Conservation (phyloP, 371 early-diverging fungal genomes). For the Mucor mucedo region DNA sequence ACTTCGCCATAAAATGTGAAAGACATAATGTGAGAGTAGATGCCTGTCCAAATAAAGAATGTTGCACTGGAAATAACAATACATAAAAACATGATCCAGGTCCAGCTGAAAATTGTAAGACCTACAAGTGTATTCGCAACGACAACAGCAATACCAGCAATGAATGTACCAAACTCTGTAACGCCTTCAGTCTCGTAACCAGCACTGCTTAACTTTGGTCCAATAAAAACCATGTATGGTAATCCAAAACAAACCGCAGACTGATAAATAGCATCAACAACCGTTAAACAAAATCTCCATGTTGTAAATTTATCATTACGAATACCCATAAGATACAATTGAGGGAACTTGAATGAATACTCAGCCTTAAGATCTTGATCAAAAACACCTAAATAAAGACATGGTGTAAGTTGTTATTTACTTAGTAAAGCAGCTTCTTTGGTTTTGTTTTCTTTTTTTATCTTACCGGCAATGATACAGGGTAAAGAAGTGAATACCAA, state of each 20-base stretch:
- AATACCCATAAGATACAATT: constrained; percentile 88
- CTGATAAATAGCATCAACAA: constrained; percentile 90
- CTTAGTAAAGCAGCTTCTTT: not conserved
- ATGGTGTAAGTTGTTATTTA: constrained; percentile 31
- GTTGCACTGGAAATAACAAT: constrained; percentile 62
- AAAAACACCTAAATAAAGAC: constrained; percentile 60
- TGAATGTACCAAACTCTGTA: constrained; percentile 78
- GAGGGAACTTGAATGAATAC: constrained; percentile 80
- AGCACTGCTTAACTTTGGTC: constrained; percentile 52
- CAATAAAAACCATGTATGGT: constrained; percentile 59
- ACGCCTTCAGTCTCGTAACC: constrained; percentile 73
- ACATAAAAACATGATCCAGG: constrained; percentile 71
- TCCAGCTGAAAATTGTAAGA: constrained; percentile 83
- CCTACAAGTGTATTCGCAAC: constrained; percentile 85
- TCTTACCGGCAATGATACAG: constrained; percentile 60
- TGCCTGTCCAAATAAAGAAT: constrained; percentile 58
- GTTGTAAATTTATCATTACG: constrained; percentile 82
- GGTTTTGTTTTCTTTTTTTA: not conserved
- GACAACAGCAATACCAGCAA: constrained; percentile 80
- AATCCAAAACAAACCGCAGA: constrained; percentile 84
- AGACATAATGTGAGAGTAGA: constrained; percentile 53
- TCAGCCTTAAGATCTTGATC: constrained; percentile 90
- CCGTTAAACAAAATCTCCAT: constrained; percentile 82
- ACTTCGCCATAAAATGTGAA: constrained; percentile 55
- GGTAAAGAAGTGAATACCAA: constrained; percentile 80